These are phyloP conservation scores for Ustilago hordei DNA, from an alignment of 1,284 basidiomycete species.

Conservation along the genomic window DNA sequence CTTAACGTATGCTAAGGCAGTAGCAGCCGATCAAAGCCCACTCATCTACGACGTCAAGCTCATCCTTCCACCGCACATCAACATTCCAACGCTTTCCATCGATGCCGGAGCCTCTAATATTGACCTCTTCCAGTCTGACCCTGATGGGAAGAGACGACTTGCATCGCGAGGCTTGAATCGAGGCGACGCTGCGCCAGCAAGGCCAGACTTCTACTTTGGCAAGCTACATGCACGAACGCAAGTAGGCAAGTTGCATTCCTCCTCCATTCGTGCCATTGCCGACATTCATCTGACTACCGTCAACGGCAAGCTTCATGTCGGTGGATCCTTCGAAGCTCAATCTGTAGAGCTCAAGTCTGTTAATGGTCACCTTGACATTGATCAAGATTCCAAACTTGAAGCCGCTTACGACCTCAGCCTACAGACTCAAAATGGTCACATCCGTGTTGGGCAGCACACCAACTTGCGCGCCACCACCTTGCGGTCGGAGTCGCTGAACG, in stretches of 20 bases:
- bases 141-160: slow-evolving; percentile 1
- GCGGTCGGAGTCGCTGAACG: slow-evolving; percentile 43
- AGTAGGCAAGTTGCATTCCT: slow-evolving; percentile 37
- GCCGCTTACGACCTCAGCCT: slow-evolving; percentile 42
- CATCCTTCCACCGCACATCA: slow-evolving; percentile 49
- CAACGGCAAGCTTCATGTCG: slow-evolving; percentile 41
- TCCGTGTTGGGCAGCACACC: slow-evolving; percentile 39
- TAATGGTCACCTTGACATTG: slow-evolving; percentile 43
- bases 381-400: slow-evolving; percentile 32
- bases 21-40: slow-evolving; percentile 33
- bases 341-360: slow-evolving; percentile 38
- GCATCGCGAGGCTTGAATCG: background rate
- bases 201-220: slow-evolving; percentile 45
- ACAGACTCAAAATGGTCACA: slow-evolving; percentile 45
- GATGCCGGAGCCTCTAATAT: slow-evolving; percentile 49
- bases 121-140: slow-evolving; percentile 31
- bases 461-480: slow-evolving; percentile 40
- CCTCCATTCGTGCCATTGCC: slow-evolving; percentile 44
- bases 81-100: slow-evolving; percentile 44
- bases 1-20: slow-evolving; percentile 53
- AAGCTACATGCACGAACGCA: slow-evolving; percentile 48
- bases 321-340: slow-evolving; percentile 43
- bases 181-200: slow-evolving; percentile 12
- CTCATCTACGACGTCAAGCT: slow-evolving; percentile 58
- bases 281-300: slow-evolving; percentile 52